Evolutionary conservation across 768 basidiomycete genomes (phyloP).

Genomic region (Kwoniella pini): DNA sequence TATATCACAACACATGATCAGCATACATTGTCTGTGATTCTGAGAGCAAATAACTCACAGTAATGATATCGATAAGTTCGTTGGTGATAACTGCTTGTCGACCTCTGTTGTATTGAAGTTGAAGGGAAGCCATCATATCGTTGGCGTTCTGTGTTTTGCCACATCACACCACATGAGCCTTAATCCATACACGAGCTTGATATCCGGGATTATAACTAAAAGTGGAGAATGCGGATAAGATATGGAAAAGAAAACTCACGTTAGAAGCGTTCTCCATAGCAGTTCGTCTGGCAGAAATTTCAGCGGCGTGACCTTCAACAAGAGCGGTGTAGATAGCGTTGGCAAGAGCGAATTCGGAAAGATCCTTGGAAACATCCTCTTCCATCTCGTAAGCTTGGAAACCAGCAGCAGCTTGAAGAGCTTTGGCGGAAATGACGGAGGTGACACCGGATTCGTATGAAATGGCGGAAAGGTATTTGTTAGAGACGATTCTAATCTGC

Average conservation of each 20-base stretch:
- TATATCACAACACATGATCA: neutral
- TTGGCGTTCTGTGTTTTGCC: constrained; percentile 71
- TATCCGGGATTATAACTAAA: neutral
- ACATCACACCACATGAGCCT: too few relatives aligned
- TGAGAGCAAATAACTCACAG: constrained; percentile 26
- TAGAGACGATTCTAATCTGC: constrained; percentile 58
- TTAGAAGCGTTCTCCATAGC: constrained; percentile 99
- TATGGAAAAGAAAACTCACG: constrained; percentile 32
- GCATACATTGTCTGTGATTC: neutral
- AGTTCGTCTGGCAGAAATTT: constrained; percentile 75
- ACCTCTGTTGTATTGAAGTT: constrained; percentile 98
- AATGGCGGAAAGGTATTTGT: constrained; percentile 64
- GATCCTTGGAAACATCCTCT: constrained; percentile 89
- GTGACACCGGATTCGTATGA: constrained; percentile 78
- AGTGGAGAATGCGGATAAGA: neutral
- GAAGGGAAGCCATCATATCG: constrained; percentile 84
- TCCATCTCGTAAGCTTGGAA: constrained; percentile 98
- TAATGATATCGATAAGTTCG: constrained; percentile 54
- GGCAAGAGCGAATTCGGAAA: constrained; percentile 92
- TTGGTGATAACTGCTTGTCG: constrained; percentile 92
- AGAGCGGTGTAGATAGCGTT: constrained; percentile 95
- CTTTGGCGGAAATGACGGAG: constrained; percentile 77
- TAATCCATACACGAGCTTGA: too few relatives aligned
- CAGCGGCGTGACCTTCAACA: constrained; percentile 92
- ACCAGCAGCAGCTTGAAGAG: constrained; percentile 78